Percentiles rank a stretch among this genome's conserved stretches.
Evolutionary conservation across 139 green algal species (phyloP).

Genomic region (Haematococcus sp.): DNA sequence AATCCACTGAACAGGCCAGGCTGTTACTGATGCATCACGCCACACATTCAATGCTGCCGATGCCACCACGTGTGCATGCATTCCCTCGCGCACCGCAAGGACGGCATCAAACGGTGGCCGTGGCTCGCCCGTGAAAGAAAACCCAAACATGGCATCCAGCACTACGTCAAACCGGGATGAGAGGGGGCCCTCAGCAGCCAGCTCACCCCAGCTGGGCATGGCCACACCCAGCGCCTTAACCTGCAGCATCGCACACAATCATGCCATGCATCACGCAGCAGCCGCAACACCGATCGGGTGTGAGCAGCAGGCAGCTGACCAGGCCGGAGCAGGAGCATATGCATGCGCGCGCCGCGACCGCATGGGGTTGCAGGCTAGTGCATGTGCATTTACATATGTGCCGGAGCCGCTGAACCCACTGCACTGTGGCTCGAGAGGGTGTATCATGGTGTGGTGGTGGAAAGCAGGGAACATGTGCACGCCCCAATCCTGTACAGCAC

Average conservation of each 20-base stretch:
- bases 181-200: conserved; percentile 18
- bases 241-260: no score
- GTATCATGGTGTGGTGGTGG: no score
- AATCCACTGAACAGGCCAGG: no score
- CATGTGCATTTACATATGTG: no score
- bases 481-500: no score
- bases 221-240: conserved; percentile 23
- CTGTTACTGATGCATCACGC: not conserved
- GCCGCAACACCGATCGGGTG: not conserved
- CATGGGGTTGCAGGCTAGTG: no score
- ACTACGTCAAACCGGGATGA: conserved; percentile 63
- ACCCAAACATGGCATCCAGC: conserved; percentile 97
- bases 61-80: not conserved
- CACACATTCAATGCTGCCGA: not conserved
- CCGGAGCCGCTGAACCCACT: no score
- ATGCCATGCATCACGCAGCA: not conserved
- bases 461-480: no score
- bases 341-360: no score
- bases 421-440: no score
- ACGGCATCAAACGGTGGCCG: conserved; percentile 89
- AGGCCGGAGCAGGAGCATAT: no score
- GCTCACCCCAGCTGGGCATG: conserved; percentile 7
- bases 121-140: conserved; percentile 88
- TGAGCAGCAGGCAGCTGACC: no score
- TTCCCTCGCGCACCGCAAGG: conserved; percentile 47